Percentiles rank a stretch among this genome's conserved stretches.
phyloP scores from a whole-genome alignment of 163 green algal genomes.

The Chlamydomonas reinhardtii region DNA sequence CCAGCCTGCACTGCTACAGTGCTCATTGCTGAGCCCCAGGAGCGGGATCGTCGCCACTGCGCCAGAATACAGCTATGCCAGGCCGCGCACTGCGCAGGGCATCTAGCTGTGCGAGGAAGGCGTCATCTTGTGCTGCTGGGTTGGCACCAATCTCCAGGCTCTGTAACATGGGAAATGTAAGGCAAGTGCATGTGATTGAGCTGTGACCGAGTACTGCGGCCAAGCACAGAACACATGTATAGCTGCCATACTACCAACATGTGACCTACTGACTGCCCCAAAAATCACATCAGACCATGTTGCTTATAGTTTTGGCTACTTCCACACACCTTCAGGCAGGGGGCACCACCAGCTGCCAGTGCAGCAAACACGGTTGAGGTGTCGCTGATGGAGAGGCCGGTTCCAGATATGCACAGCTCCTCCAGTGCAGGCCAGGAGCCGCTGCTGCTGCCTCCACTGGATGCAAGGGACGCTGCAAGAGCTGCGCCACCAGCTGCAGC shows the following conservation, averaged over 20 bases:
- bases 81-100: not conserved
- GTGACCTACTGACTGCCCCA: no score
- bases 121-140: conserved; percentile 3
- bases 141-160: conserved; percentile 44
- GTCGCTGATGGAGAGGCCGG: not conserved
- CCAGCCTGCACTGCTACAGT: no score
- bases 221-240: no score
- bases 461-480: not conserved
- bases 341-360: conserved; percentile 6
- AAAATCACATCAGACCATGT: no score
- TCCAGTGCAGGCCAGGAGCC: not conserved
- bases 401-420: conserved; percentile 34
- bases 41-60: conserved; percentile 13
- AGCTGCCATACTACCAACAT: no score
- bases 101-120: conserved; percentile 1
- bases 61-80: conserved; percentile 20
- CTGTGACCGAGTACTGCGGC: no score
- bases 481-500: not conserved
- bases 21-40: not conserved
- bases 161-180: not conserved
- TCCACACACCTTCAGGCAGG: not conserved
- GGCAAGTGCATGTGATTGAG: no score
- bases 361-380: not conserved
- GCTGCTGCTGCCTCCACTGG: not conserved
- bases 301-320: no score